Conservation (phyloP, 257 asterid species). For the Rubia yunnanensis region DNA sequence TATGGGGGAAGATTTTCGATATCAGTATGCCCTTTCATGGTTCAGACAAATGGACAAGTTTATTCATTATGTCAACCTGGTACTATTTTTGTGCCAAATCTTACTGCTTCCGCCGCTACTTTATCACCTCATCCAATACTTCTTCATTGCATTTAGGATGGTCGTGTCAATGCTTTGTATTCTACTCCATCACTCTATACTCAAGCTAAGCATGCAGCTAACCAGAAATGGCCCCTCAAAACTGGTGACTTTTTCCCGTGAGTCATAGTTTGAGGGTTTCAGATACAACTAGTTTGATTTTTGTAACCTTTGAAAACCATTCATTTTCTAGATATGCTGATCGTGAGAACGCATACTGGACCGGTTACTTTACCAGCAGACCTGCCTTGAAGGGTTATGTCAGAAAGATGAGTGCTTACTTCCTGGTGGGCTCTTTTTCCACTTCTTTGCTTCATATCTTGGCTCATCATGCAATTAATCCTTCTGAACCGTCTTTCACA, state of each 20-base stretch:
- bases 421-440: constrained; percentile 36
- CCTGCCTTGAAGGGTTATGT: constrained; percentile 68
- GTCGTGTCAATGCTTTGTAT: constrained; percentile 71
- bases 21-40: constrained; percentile 74
- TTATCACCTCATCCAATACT: neutral
- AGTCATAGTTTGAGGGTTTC: constrained; percentile 18
- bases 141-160: constrained; percentile 42
- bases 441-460: constrained; percentile 14
- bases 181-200: constrained; percentile 74
- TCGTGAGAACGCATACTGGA: constrained; percentile 74
- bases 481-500: constrained; percentile 1
- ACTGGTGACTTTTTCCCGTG: constrained; percentile 85
- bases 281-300: neutral
- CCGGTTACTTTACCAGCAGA: constrained; percentile 80
- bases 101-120: neutral
- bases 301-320: neutral
- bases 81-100: constrained; percentile 10
- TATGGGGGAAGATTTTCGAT: constrained; percentile 77
- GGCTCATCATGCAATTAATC: neutral
- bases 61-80: constrained; percentile 70
- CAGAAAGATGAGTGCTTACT: constrained; percentile 61
- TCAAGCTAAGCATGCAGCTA: constrained; percentile 61
- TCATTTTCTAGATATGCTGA: constrained; percentile 54
- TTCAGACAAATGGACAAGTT: constrained; percentile 77
- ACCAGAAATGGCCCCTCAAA: constrained; percentile 61